Conservation (phyloP, 208 protist species). For the Endotrypanum monterogeii region DNA sequence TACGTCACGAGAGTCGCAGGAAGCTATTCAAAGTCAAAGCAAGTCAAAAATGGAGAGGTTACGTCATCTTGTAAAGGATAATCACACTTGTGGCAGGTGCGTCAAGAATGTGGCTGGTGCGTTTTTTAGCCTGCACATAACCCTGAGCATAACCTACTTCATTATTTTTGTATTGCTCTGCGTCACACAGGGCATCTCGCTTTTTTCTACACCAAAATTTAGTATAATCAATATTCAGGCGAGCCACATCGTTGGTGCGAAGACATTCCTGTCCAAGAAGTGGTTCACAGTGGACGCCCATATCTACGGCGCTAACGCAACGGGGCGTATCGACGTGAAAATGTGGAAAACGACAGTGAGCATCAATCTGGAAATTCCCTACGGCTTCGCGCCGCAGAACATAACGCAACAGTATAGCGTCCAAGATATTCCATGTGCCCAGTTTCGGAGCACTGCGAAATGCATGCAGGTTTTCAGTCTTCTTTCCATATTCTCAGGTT, state of each 20-base stretch:
- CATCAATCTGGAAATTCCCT: constrained; percentile 39
- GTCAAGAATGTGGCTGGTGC: constrained; percentile 5
- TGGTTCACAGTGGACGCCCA: constrained; percentile 26
- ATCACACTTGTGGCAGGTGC: not conserved
- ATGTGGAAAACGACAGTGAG: constrained; percentile 33
- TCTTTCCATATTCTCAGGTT: constrained; percentile 43
- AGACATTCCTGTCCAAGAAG: not conserved
- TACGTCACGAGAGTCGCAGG: not conserved
- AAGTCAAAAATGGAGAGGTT: constrained; percentile 1
- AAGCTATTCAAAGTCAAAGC: not conserved
- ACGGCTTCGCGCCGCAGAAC: constrained; percentile 29
- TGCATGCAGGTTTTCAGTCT: constrained; percentile 42
- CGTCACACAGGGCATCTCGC: constrained; percentile 24
- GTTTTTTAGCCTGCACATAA: constrained; percentile 27
- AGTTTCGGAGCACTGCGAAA: constrained; percentile 38
- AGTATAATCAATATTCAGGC: constrained; percentile 29
- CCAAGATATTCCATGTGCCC: constrained; percentile 54
- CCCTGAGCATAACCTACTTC: constrained; percentile 37
- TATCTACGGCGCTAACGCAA: constrained; percentile 47
- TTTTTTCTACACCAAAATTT: constrained; percentile 39
- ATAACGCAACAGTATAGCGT: constrained; percentile 43
- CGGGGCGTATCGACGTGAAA: constrained; percentile 16
- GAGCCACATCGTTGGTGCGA: constrained; percentile 27
- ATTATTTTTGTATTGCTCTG: constrained; percentile 31
- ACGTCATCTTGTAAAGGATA: not conserved